These are phyloP conservation scores for Ustilago hordei DNA, from an alignment of 1,284 basidiomycete genomes.

Conservation along the genomic window DNA sequence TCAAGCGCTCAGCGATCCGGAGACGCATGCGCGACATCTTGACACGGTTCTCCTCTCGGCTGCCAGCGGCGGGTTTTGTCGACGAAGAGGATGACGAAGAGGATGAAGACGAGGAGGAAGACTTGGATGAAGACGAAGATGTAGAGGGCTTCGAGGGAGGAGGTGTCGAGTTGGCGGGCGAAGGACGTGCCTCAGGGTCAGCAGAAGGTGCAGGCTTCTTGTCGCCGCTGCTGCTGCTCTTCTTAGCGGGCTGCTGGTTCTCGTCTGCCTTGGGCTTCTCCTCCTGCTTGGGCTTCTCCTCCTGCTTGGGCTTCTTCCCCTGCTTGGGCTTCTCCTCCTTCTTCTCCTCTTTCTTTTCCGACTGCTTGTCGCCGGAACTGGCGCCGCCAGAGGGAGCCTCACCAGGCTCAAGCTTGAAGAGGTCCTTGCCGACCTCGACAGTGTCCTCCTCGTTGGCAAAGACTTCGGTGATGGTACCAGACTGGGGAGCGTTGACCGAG, in stretches of 20 bases:
- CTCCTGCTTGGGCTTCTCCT: constrained; percentile 70
- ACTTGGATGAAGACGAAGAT: constrained; percentile 26
- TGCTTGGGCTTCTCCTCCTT: constrained; percentile 71
- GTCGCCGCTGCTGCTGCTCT: constrained; percentile 65
- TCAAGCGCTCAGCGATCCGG: constrained; percentile 95
- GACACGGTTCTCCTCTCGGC: constrained; percentile 87
- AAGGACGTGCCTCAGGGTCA: constrained; percentile 29
- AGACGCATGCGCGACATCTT: constrained; percentile 80
- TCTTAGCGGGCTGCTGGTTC: constrained; percentile 66
- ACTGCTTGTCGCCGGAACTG: constrained; percentile 66
- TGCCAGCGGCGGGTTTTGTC: constrained; percentile 55
- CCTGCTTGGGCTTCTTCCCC: constrained; percentile 67
- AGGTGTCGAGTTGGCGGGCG: constrained; percentile 26
- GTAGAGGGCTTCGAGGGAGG: constrained; percentile 36
- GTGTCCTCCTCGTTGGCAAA: constrained; percentile 93
- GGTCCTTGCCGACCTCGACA: constrained; percentile 92
- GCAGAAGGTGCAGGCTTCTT: constrained; percentile 64
- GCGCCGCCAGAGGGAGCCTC: constrained; percentile 74
- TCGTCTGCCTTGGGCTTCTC: constrained; percentile 68
- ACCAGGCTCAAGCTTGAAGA: constrained; percentile 90
- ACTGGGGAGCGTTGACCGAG: constrained; percentile 90
- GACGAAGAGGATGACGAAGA: constrained; percentile 26
- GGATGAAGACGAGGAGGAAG: constrained; percentile 9
- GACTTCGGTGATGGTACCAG: constrained; percentile 88
- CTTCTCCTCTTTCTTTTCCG: constrained; percentile 69